These are phyloP conservation scores for Mortierella sp. DNA, from an alignment of 371 early-diverging fungal species.

Conservation along the genomic window DNA sequence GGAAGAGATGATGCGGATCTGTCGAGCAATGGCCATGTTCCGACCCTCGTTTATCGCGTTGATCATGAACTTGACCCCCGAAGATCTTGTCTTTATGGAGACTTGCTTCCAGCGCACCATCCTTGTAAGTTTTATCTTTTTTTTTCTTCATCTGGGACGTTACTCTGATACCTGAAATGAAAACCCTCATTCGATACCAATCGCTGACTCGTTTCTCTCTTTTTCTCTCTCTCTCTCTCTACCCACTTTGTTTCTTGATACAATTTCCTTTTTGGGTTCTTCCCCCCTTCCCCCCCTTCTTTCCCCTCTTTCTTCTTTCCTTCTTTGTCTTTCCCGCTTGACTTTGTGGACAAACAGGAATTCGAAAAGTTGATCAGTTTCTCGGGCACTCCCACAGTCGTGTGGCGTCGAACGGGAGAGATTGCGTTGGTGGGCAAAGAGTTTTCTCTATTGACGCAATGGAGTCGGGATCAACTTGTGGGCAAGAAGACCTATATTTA, in stretches of 20 bases:
- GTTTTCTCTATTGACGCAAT: constrained; percentile 84
- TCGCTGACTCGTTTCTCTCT: too few species aligned
- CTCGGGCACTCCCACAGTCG: constrained; percentile 89
- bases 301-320: too few species aligned
- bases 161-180: too few species aligned
- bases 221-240: too few species aligned
- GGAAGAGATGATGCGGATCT: constrained; percentile 81
- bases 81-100: constrained; percentile 90
- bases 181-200: too few species aligned
- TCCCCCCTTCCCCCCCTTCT: too few species aligned
- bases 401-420: constrained; percentile 93
- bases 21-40: constrained; percentile 82
- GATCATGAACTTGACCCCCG: constrained; percentile 86
- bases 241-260: too few species aligned
- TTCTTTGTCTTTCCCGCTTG: too few species aligned
- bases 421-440: constrained; percentile 90
- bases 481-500: constrained; percentile 79
- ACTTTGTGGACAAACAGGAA: constrained; percentile 53
- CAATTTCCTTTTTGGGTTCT: too few species aligned
- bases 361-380: constrained; percentile 85
- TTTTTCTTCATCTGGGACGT: too few species aligned
- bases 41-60: constrained; percentile 87
- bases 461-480: constrained; percentile 78
- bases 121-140: constrained; percentile 52
- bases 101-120: constrained; percentile 88